Evolutionary conservation across 2,329 filamentous ascomycete species (phyloP).

Genomic region (Ceratocystis albifundus): DNA sequence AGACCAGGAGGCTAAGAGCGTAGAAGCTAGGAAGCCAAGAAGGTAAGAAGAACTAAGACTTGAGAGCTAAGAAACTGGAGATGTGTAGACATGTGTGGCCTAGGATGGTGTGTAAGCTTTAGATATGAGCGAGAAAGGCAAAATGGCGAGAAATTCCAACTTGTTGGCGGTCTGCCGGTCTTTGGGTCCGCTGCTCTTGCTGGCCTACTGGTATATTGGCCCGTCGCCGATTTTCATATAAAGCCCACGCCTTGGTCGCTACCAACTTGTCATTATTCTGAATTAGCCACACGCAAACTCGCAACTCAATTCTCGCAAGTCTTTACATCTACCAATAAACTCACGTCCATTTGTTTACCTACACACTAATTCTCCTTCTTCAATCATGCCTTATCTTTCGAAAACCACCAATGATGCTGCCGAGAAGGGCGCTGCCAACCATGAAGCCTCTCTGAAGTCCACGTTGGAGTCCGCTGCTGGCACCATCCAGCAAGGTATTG

Average conservation of each 20-base stretch:
- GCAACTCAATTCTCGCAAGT: no score
- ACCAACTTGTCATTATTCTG: no score
- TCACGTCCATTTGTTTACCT: constrained; percentile 14
- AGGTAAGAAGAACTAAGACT: not conserved
- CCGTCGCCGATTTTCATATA: not conserved
- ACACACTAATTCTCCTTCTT: not conserved
- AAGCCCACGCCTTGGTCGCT: not conserved
- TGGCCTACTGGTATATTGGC: not conserved
- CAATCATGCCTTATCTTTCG: constrained; percentile 5
- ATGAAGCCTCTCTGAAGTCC: constrained; percentile 64
- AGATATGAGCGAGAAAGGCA: not conserved
- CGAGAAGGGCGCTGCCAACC: not conserved
- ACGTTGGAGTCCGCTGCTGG: constrained; percentile 63
- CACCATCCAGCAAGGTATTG: constrained; percentile 58
- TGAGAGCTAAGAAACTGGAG: not conserved
- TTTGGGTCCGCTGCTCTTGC: no score
- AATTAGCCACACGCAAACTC: no score
- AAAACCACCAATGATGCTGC: constrained; percentile 26
- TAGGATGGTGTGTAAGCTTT: not conserved
- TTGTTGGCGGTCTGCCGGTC: no score
- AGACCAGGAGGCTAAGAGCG: not conserved
- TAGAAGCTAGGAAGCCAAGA: not conserved
- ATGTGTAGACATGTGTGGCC: not conserved
- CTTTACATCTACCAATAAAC: not conserved
- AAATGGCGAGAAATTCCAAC: no score